Percentiles rank a stretch among this genome's conserved stretches.
These are phyloP conservation scores for Leccinum obscurum DNA, from an alignment of 768 basidiomycete genomes.

Conservation along the genomic window DNA sequence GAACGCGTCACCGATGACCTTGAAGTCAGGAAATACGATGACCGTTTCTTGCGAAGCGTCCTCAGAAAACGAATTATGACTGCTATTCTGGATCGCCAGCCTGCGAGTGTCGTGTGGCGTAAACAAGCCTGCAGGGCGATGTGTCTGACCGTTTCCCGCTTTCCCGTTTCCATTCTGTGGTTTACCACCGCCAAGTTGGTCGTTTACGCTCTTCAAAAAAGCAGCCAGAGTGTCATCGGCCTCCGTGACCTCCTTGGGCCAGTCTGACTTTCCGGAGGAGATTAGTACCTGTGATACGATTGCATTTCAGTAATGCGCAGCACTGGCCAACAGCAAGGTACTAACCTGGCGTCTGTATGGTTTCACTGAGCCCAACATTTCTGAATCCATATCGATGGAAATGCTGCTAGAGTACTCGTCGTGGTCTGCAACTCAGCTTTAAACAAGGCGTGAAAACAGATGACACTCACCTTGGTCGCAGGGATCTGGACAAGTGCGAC, in stretches of 20 bases:
- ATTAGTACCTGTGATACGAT: constrained; percentile 64
- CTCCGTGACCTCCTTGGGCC: constrained; percentile 78
- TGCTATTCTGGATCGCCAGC: constrained; percentile 81
- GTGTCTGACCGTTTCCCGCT: constrained; percentile 7
- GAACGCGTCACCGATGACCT: constrained; percentile 74
- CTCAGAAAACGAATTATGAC: constrained; percentile 66
- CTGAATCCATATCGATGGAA: constrained; percentile 73
- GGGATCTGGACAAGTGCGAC: constrained; percentile 73
- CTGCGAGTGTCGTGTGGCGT: constrained; percentile 51
- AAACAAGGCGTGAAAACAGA: constrained; percentile 31
- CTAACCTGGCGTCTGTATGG: constrained; percentile 80
- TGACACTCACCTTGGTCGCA: constrained; percentile 62
- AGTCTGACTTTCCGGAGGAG: constrained; percentile 88
- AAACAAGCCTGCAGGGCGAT: constrained; percentile 52
- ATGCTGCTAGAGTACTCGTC: constrained; percentile 74
- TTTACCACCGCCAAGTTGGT: constrained; percentile 19
- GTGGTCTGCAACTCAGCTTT: constrained; percentile 49
- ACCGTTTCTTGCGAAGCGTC: constrained; percentile 70
- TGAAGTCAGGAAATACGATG: constrained; percentile 92
- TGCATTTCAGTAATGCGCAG: neutral
- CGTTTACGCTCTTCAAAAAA: constrained; percentile 38
- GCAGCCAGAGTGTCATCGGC: constrained; percentile 71
- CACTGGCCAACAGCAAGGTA: neutral
- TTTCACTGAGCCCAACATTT: constrained; percentile 84
- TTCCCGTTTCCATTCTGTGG: neutral